These are phyloP conservation scores for Letharia lupina DNA, from an alignment of 495 filamentous ascomycete species.

Conservation along the genomic window DNA sequence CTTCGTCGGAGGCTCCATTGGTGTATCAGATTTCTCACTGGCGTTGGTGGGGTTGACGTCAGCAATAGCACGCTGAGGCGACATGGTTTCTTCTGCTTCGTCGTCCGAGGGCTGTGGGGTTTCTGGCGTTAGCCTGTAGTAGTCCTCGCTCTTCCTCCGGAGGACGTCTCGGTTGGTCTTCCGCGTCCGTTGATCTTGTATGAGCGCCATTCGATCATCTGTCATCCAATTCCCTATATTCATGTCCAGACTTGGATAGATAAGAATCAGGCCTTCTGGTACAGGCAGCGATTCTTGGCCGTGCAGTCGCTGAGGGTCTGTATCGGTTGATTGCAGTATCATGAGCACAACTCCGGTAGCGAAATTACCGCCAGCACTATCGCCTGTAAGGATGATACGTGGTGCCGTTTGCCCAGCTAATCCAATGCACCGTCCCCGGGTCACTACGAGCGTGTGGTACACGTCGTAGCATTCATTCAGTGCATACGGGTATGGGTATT, in stretches of 20 bases:
- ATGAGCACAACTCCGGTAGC: conserved; percentile 76
- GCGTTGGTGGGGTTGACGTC: conserved; percentile 7
- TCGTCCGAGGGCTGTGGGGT: conserved; percentile 60
- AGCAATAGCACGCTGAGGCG: conserved; percentile 19
- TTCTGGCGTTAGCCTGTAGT: conserved; percentile 51
- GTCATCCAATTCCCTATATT: conserved; percentile 99
- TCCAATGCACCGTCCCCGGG: conserved; percentile 71
- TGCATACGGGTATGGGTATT: conserved; percentile 90
- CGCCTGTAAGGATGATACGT: conserved; percentile 73
- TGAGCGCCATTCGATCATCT: conserved; percentile 92
- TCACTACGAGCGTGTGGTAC: conserved; percentile 71
- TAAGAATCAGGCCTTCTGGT: conserved; percentile 73
- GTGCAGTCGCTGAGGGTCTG: conserved; percentile 46
- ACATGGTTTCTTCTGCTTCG: conserved; percentile 38
- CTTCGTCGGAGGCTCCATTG: conserved; percentile 24
- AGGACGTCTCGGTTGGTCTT: conserved; percentile 70
- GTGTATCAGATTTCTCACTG: conserved; percentile 9
- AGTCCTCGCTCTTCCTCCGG: conserved; percentile 66
- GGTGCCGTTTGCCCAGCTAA: conserved; percentile 64
- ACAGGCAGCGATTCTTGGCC: conserved; percentile 57
- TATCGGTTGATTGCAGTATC: conserved; percentile 65
- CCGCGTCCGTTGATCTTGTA: conserved; percentile 71
- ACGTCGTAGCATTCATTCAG: conserved; percentile 95
- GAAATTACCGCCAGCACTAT: conserved; percentile 88
- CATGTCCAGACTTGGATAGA: conserved; percentile 88